Evolutionary conservation across 164 flowering plant species (phyloP).

Genomic region (Aristolochia fimbriata): DNA sequence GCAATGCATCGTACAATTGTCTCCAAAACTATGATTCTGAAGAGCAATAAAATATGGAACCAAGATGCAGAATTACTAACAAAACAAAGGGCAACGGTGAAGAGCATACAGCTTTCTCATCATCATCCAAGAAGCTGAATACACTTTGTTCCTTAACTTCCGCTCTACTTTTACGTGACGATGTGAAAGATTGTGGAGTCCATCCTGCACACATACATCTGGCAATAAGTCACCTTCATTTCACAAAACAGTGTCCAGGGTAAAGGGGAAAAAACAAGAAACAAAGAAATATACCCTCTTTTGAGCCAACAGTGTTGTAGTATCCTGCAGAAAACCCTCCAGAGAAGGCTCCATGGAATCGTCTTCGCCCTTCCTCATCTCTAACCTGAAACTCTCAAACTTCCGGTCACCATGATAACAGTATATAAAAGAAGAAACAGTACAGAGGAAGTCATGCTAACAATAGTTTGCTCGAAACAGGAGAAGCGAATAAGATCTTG

Average conservation of each 20-base stretch:
- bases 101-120: constrained; percentile 73
- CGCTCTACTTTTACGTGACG: constrained; percentile 83
- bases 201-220: constrained; percentile 50
- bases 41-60: neutral
- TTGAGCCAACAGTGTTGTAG: constrained; percentile 83
- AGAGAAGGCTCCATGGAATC: constrained; percentile 96
- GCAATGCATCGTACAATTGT: no score
- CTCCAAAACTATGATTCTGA: no score
- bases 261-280: neutral
- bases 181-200: constrained; percentile 88
- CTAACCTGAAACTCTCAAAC: constrained; percentile 42
- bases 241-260: neutral
- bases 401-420: neutral
- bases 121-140: constrained; percentile 73
- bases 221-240: neutral
- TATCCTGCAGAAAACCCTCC: constrained; percentile 95
- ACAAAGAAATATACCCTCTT: constrained; percentile 48
- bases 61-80: no score
- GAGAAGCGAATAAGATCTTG: neutral
- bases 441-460: neutral
- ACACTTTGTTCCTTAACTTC: constrained; percentile 67
- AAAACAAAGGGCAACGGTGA: neutral
- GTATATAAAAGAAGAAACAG: neutral
- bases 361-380: constrained; percentile 87
- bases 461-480: neutral